Conservation (phyloP, 345 rosid species). For the Linum trigynum region DNA sequence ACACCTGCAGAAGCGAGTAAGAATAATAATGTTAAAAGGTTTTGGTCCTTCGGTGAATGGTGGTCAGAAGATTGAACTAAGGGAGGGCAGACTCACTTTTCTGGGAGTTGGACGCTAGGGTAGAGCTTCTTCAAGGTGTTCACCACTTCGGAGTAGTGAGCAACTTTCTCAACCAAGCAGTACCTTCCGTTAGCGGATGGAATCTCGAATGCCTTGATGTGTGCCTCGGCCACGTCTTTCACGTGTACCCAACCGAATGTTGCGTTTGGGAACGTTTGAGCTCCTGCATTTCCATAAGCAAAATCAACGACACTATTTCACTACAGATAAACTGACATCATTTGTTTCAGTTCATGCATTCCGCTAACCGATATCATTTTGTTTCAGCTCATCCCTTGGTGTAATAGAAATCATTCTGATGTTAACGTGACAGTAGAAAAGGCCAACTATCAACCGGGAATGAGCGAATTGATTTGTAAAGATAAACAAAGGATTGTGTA, state of each 20-base stretch:
- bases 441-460: too few species aligned
- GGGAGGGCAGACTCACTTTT: constrained; percentile 39
- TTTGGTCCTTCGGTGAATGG: background rate
- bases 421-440: too few species aligned
- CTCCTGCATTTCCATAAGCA: constrained; percentile 34
- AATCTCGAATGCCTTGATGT: constrained; percentile 76
- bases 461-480: too few species aligned
- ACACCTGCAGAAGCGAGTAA: constrained; percentile 34
- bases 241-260: constrained; percentile 83
- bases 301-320: too few species aligned
- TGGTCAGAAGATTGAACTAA: too few species aligned
- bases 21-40: background rate
- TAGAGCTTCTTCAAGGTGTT: constrained; percentile 42
- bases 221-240: constrained; percentile 81
- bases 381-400: too few species aligned
- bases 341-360: too few species aligned
- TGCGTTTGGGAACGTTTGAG: constrained; percentile 55
- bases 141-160: constrained; percentile 70
- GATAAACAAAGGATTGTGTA: too few species aligned
- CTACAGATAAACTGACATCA: too few species aligned
- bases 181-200: constrained; percentile 74
- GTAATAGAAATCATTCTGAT: too few species aligned
- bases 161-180: constrained; percentile 73
- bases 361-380: too few species aligned
- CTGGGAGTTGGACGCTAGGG: constrained; percentile 63